Percentiles rank a stretch among this genome's conserved stretches.
These are phyloP conservation scores for Pyricularia grisea DNA, from an alignment of 2,329 filamentous ascomycete genomes.

Conservation along the genomic window DNA sequence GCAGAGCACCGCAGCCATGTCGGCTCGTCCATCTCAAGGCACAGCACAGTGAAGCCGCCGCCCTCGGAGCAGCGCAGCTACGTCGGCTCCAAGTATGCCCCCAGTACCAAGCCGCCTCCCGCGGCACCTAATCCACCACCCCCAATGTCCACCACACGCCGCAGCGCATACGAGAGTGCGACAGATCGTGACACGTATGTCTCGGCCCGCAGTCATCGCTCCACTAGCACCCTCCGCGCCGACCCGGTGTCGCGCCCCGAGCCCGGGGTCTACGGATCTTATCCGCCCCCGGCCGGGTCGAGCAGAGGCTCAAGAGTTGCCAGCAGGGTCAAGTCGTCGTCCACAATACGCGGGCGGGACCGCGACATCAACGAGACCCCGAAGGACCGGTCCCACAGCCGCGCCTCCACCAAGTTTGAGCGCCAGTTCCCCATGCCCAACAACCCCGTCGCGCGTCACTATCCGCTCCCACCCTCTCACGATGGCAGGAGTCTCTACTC, in stretches of 20 bases:
- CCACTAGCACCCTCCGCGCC: slow-evolving; percentile 23
- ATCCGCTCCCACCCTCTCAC: not conserved
- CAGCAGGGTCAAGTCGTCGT: slow-evolving; percentile 13
- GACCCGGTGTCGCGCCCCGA: slow-evolving; percentile 11
- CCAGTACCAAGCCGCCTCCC: slow-evolving; percentile 6
- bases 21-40: slow-evolving; percentile 20
- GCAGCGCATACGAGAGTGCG: slow-evolving; percentile 15
- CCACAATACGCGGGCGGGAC: slow-evolving; percentile 4
- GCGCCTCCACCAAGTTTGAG: not conserved
- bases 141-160: not conserved
- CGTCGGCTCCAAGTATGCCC: slow-evolving; percentile 2
- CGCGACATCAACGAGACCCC: slow-evolving; percentile 5
- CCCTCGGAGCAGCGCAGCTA: slow-evolving; percentile 17
- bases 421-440: not conserved
- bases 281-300: slow-evolving; percentile 19
- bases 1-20: slow-evolving; percentile 30
- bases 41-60: not conserved
- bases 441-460: slow-evolving; percentile 5
- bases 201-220: slow-evolving; percentile 30
- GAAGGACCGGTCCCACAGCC: not conserved
- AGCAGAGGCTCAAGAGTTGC: slow-evolving; percentile 19
- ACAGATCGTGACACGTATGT: slow-evolving; percentile 33
- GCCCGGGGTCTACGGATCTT: not conserved
- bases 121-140: not conserved
- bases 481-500: not conserved